Percentiles rank a stretch among this genome's conserved stretches.
Evolutionary conservation across 1,139 yeast genomes (phyloP).

Genomic region (Blastobotrys petasosporus): DNA sequence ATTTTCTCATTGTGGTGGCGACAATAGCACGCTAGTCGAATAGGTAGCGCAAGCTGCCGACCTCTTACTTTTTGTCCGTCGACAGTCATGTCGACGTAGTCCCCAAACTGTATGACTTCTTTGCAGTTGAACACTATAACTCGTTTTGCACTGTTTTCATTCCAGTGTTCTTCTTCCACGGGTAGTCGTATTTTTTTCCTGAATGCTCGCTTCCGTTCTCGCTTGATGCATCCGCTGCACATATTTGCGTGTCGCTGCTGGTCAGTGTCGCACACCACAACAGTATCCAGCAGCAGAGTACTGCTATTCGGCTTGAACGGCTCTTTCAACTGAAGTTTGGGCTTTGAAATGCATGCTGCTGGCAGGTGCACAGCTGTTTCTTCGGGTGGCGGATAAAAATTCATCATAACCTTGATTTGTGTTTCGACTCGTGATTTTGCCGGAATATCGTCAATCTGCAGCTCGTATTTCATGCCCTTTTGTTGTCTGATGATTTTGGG

Average conservation of each 20-base stretch:
- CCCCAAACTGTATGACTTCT: slow-evolving; percentile 71
- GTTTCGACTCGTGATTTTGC: slow-evolving; percentile 83
- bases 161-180: slow-evolving; percentile 67
- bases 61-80: slow-evolving; percentile 38
- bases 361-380: slow-evolving; percentile 69
- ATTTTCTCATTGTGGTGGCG: slow-evolving; percentile 80
- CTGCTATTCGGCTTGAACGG: slow-evolving; percentile 30
- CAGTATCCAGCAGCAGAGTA: slow-evolving; percentile 30
- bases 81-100: slow-evolving; percentile 28
- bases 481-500: too few species aligned
- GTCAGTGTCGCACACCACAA: slow-evolving; percentile 34
- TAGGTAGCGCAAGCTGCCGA: slow-evolving; percentile 49
- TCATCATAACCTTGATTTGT: slow-evolving; percentile 67
- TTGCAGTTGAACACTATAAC: slow-evolving; percentile 85
- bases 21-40: slow-evolving; percentile 89
- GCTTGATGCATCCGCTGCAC: slow-evolving; percentile 75
- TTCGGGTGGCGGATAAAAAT: slow-evolving; percentile 66
- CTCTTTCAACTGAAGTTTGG: slow-evolving; percentile 56
- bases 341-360: slow-evolving; percentile 76
- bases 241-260: slow-evolving; percentile 56
- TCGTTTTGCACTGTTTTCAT: slow-evolving; percentile 63
- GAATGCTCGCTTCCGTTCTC: slow-evolving; percentile 87
- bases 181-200: slow-evolving; percentile 58
- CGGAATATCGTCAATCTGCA: slow-evolving; percentile 59
- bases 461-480: slow-evolving; percentile 45